Percentiles rank a stretch among this genome's conserved stretches.
Evolutionary conservation across 768 basidiomycete species (phyloP).

Genomic region (Lactarius deliciosus): DNA sequence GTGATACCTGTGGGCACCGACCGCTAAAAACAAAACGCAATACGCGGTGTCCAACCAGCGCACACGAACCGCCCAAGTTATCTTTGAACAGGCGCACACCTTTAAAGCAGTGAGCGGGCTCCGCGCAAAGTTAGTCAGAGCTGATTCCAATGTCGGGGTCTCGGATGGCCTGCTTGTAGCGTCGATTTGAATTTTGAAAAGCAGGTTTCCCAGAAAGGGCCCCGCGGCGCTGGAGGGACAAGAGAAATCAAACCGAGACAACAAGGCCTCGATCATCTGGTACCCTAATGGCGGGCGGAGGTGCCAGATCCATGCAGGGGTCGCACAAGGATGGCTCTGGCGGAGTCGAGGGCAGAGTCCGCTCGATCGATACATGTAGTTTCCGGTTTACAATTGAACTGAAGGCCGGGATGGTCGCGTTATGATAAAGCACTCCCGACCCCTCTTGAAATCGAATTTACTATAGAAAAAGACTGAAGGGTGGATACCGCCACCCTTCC

Average conservation of each 20-base stretch:
- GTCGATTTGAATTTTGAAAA: neutral
- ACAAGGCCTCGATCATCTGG: neutral
- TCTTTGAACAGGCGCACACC: too few relatives aligned
- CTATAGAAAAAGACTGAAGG: too few relatives aligned
- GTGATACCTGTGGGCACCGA: too few relatives aligned
- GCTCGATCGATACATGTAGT: neutral
- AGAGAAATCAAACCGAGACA: neutral
- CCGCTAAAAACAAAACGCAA: neutral
- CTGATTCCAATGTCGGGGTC: neutral
- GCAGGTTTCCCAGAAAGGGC: neutral
- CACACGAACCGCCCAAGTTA: too few relatives aligned
- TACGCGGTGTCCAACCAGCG: neutral
- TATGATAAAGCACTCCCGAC: neutral
- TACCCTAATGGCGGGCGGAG: neutral
- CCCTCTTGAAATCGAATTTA: too few relatives aligned
- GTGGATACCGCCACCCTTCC: too few relatives aligned
- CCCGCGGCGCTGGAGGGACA: neutral
- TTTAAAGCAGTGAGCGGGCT: too few relatives aligned
- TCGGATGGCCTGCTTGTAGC: neutral
- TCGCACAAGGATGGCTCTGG: neutral
- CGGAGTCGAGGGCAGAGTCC: neutral
- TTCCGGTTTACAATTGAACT: too few relatives aligned
- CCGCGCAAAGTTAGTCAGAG: neutral
- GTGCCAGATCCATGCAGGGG: neutral
- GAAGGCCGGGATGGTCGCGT: neutral